These are phyloP conservation scores for Neofusicoccum sp. DNA, from an alignment of 2,329 filamentous ascomycete genomes.

Conservation along the genomic window DNA sequence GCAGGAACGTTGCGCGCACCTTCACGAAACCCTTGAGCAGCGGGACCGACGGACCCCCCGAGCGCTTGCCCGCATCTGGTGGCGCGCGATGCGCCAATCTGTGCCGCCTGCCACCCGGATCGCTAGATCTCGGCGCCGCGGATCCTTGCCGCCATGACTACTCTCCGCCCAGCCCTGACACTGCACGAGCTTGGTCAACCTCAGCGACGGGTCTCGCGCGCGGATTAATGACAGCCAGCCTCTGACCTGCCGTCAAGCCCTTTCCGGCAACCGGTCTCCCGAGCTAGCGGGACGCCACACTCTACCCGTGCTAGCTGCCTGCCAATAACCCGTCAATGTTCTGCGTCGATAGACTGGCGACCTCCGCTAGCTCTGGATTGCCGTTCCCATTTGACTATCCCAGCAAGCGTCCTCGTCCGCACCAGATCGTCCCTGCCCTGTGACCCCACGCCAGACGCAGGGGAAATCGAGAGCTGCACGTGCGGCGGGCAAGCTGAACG, in stretches of 20 bases:
- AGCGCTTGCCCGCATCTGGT: not conserved
- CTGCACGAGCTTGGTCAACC: not conserved
- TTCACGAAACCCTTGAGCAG: slow-evolving; percentile 5
- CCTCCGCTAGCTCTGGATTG: not conserved
- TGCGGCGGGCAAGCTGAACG: not conserved
- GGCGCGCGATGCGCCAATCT: not conserved
- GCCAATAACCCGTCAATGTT: slow-evolving; percentile 12
- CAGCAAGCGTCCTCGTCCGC: slow-evolving; percentile 2
- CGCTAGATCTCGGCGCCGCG: not conserved
- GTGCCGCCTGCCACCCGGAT: not conserved
- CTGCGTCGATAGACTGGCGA: slow-evolving; percentile 10
- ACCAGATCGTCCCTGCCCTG: not conserved
- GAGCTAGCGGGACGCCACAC: slow-evolving; percentile 13
- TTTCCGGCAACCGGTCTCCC: not conserved
- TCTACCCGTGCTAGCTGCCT: not conserved
- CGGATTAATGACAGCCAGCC: not conserved
- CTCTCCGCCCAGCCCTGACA: not conserved
- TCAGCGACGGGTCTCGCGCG: not conserved
- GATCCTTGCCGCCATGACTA: not conserved
- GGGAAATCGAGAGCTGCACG: not conserved
- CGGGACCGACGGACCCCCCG: not conserved
- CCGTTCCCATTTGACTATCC: not conserved
- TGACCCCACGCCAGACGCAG: slow-evolving; percentile 3
- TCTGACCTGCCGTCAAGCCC: not conserved
- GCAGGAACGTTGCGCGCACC: not conserved